phyloP scores from a whole-genome alignment of 352 stramenopile genomes.

The Globisporangium barbulae region DNA sequence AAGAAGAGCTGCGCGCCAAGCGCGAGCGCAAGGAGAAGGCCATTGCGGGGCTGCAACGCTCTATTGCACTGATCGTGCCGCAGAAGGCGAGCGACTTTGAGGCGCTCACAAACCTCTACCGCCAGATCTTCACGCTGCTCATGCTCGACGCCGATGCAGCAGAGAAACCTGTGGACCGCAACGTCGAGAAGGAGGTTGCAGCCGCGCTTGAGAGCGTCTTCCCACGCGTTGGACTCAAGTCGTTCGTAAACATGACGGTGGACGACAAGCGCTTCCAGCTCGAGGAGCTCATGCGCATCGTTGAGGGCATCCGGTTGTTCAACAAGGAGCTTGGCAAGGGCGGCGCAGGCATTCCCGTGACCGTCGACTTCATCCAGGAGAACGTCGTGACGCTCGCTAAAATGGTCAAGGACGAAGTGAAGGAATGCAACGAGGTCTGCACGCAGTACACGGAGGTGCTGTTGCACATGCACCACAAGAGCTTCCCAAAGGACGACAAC shows the following conservation, averaged over 20 bases:
- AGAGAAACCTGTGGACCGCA: slow-evolving; percentile 49
- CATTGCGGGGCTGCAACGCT: slow-evolving; percentile 62
- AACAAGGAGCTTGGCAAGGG: slow-evolving; percentile 90
- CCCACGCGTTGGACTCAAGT: slow-evolving; percentile 90
- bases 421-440: slow-evolving; percentile 67
- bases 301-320: slow-evolving; percentile 92
- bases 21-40: slow-evolving; percentile 55
- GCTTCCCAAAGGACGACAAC: slow-evolving; percentile 15
- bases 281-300: slow-evolving; percentile 89
- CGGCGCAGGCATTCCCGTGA: slow-evolving; percentile 74
- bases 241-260: slow-evolving; percentile 85
- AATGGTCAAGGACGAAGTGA: slow-evolving; percentile 55
- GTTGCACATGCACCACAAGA: slow-evolving; percentile 65
- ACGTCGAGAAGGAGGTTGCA: slow-evolving; percentile 84
- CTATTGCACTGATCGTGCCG: slow-evolving; percentile 75
- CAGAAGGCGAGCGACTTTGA: slow-evolving; percentile 87
- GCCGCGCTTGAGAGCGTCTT: slow-evolving; percentile 94
- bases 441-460: slow-evolving; percentile 81
- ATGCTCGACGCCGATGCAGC: slow-evolving; percentile 61
- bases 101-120: slow-evolving; percentile 89
- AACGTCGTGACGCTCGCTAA: slow-evolving; percentile 39
- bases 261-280: slow-evolving; percentile 92
- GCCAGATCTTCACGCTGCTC: slow-evolving; percentile 82
- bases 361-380: slow-evolving; percentile 54
- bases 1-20: slow-evolving; percentile 64